A percentile compares a stretch with the other conserved stretches of the same genome.
These are phyloP conservation scores for Scenedesmus sp. DNA, from an alignment of 163 green algal genomes.

Conservation along the genomic window DNA sequence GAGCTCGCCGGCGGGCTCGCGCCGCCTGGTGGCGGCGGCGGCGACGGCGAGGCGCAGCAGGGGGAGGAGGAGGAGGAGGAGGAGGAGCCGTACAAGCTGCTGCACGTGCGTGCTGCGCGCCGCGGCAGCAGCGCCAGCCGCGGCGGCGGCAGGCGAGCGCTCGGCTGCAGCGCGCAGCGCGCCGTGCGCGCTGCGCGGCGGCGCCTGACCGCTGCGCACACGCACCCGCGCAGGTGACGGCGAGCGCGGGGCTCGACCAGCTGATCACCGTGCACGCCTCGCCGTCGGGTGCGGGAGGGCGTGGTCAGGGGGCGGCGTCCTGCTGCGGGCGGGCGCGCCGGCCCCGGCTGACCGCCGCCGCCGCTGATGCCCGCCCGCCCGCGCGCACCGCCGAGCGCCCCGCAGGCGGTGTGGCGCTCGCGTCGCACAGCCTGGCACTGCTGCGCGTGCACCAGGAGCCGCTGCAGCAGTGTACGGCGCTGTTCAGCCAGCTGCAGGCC, in stretches of 20 bases:
- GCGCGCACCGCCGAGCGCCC: too few species aligned
- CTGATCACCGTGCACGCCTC: slow-evolving; percentile 15
- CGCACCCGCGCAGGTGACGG: slow-evolving; percentile 8
- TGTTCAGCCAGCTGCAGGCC: slow-evolving; percentile 38
- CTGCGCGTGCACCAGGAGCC: slow-evolving; percentile 19
- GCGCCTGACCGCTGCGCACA: too few species aligned
- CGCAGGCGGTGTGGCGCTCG: slow-evolving; percentile 10
- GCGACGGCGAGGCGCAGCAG: not conserved
- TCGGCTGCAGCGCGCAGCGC: too few species aligned
- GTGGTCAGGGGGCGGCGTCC: too few species aligned
- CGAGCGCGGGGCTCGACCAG: slow-evolving; percentile 12
- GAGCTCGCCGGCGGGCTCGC: slow-evolving; percentile 1
- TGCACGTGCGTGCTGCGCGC: slow-evolving; percentile 8
- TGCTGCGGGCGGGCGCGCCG: not conserved
- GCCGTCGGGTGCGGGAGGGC: not conserved
- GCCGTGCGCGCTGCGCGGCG: too few species aligned
- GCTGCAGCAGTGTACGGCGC: slow-evolving; percentile 25
- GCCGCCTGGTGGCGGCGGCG: not conserved
- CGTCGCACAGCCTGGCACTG: not conserved
- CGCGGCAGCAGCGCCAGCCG: too few species aligned
- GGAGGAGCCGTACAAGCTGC: not conserved
- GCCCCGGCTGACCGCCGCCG: too few species aligned
- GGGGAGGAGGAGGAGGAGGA: slow-evolving; percentile 11
- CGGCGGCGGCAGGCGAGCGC: too few species aligned
- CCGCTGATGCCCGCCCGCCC: too few species aligned